These are phyloP conservation scores for Alternaria ethzedia DNA, from an alignment of 2,329 filamentous ascomycete genomes.

Conservation along the genomic window DNA sequence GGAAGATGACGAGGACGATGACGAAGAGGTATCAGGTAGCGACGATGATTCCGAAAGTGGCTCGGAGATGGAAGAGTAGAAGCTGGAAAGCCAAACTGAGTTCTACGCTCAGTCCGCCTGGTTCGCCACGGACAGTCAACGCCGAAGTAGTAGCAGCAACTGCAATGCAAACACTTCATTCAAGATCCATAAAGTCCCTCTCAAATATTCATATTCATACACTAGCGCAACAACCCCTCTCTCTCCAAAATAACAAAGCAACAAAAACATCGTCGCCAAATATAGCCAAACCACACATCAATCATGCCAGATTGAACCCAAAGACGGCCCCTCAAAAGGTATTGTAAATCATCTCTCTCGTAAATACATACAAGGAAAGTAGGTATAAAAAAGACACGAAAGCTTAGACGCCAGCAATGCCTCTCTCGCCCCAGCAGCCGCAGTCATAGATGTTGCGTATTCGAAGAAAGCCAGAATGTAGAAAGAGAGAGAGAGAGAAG, in stretches of 20 bases:
- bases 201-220: conserved; percentile 7
- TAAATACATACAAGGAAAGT: conserved; percentile 12
- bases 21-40: conserved; percentile 64
- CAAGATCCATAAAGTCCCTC: background rate
- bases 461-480: background rate
- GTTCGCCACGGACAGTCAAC: background rate
- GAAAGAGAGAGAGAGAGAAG: background rate
- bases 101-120: background rate
- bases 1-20: conserved; percentile 65
- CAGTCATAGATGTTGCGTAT: background rate
- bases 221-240: background rate
- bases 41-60: conserved; percentile 28
- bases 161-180: background rate
- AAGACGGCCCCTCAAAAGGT: background rate
- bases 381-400: background rate
- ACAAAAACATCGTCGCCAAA: background rate
- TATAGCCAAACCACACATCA: background rate
- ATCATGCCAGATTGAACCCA: conserved; percentile 1
- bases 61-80: conserved; percentile 36
- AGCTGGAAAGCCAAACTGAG: background rate
- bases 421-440: background rate
- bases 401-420: background rate
- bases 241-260: background rate
- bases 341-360: conserved; percentile 9
- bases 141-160: background rate